Percentiles rank a stretch among this genome's conserved stretches.
Conservation (phyloP, 108 stramenopile species). For the Nitzschia putrida region DNA sequence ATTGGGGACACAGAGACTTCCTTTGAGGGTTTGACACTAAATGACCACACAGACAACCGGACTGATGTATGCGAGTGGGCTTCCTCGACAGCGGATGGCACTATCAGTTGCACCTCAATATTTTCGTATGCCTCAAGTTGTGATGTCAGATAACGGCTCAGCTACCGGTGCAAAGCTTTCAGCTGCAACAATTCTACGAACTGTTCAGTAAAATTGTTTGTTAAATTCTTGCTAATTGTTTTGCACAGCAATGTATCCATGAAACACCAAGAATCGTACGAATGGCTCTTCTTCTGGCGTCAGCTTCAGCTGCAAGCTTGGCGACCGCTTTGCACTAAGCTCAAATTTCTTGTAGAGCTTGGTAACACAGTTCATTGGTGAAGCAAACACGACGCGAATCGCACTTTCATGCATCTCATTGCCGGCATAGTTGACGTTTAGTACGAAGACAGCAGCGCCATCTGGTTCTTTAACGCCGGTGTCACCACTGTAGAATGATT, state of each 20-base stretch:
- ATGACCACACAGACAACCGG: neutral
- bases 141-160: too few relatives aligned
- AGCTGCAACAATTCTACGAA: too few relatives aligned
- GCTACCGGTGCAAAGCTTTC: too few relatives aligned
- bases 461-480: neutral
- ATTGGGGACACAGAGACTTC: neutral
- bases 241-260: conserved; percentile 7
- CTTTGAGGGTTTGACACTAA: neutral
- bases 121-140: too few relatives aligned
- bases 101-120: too few relatives aligned
- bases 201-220: too few relatives aligned
- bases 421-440: conserved; percentile 86
- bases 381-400: conserved; percentile 54
- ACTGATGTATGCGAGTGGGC: neutral
- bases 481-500: conserved; percentile 28
- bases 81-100: neutral
- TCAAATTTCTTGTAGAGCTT: conserved; percentile 7
- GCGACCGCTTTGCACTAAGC: neutral
- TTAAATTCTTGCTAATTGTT: neutral
- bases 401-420: conserved; percentile 81
- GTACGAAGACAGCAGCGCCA: conserved; percentile 45
- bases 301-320: neutral
- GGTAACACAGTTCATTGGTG: conserved; percentile 8
- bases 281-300: neutral
- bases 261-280: conserved; percentile 16